Conservation (phyloP, 208 protist genomes). For the Acanthamoeba royreba region DNA sequence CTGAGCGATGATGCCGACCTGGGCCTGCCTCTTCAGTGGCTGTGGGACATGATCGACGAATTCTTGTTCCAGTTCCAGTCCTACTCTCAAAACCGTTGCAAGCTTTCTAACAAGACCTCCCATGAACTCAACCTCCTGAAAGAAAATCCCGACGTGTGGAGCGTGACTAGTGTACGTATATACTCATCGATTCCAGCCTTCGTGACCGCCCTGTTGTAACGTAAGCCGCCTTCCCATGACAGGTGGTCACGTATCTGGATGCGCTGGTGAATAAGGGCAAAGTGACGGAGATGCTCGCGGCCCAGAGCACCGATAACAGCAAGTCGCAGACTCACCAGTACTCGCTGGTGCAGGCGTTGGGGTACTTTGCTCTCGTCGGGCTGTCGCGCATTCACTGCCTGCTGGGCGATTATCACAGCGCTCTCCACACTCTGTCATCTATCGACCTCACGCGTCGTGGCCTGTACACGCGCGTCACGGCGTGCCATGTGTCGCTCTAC, state of each 20-base stretch:
- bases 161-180: constrained; percentile 57
- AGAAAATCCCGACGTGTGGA: constrained; percentile 65
- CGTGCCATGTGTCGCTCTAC: constrained; percentile 82
- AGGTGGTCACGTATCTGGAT: constrained; percentile 39
- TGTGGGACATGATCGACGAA: constrained; percentile 90
- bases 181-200: no score
- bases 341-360: constrained; percentile 62
- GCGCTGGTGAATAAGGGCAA: neutral
- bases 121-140: constrained; percentile 67
- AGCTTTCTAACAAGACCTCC: constrained; percentile 66
- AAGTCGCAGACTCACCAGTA: constrained; percentile 4
- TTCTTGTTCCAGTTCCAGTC: constrained; percentile 87
- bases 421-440: constrained; percentile 70
- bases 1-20: neutral
- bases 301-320: neutral
- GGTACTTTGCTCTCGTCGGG: constrained; percentile 82
- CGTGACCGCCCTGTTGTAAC: no score
- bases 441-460: constrained; percentile 72
- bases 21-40: constrained; percentile 64
- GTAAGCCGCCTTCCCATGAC: neutral
- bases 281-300: neutral
- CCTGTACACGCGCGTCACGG: constrained; percentile 73
- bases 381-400: constrained; percentile 80
- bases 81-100: constrained; percentile 74
- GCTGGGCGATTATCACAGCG: constrained; percentile 80